phyloP scores from a whole-genome alignment of 2,329 filamentous ascomycete species.

The Metarhizium sp. region DNA sequence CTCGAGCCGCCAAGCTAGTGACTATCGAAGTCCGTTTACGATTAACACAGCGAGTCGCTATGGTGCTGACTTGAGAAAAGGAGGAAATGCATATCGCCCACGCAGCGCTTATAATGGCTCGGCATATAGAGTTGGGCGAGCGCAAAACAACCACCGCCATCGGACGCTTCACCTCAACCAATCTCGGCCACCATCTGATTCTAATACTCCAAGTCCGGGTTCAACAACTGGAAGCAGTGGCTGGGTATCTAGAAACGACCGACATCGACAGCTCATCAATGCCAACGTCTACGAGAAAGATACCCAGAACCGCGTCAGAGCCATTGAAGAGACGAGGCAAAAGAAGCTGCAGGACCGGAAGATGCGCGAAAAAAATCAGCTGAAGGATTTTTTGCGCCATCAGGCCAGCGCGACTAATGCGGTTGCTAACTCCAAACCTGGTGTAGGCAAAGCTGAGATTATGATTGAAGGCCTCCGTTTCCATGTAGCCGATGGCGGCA shows the following conservation, averaged over 20 bases:
- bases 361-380: constrained; percentile 48
- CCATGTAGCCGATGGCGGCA: constrained; percentile 63
- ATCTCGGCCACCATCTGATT: constrained; percentile 22
- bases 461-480: constrained; percentile 65
- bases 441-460: constrained; percentile 47
- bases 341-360: constrained; percentile 46
- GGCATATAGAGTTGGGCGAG: constrained; percentile 26
- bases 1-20: constrained; percentile 16
- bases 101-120: constrained; percentile 23
- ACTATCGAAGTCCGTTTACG: constrained; percentile 26
- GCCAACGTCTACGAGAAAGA: constrained; percentile 69
- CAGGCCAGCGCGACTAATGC: constrained; percentile 13
- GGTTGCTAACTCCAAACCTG: constrained; percentile 15
- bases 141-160: constrained; percentile 30
- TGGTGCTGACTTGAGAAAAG: constrained; percentile 5
- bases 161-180: constrained; percentile 56
- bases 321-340: constrained; percentile 60
- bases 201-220: constrained; percentile 24
- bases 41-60: not conserved
- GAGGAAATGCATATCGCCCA: constrained; percentile 7
- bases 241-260: constrained; percentile 66
- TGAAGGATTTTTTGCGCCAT: constrained; percentile 29
- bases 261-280: constrained; percentile 77
- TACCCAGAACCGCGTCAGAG: constrained; percentile 55
- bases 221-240: constrained; percentile 20